Evolutionary conservation across 306 rosid species (phyloP), one percentile per base, ranked within the genome.

Genomic region (Lotus japonicus): DNA sequence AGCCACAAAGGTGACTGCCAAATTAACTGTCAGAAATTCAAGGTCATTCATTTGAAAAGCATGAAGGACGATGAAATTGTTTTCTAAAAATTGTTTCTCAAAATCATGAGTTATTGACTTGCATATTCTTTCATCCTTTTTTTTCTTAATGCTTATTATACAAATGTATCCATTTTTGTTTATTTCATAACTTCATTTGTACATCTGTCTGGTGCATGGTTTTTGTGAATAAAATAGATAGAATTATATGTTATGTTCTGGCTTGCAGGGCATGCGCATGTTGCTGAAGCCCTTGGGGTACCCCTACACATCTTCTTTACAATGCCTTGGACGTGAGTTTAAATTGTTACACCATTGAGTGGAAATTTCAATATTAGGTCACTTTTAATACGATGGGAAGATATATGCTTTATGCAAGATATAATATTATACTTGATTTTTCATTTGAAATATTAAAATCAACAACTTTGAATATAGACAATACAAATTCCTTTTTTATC

Each of bases 251-350:
- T 43, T 58, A 56, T 63, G 53, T 49, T 83, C 18, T 71, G 81
- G 60, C 26, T 74, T 81, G 80, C 83, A 91, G 97, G 97, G 55
- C 96, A 91, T 59, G 68, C 80, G 39, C 94, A 91, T 70, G 83
- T 91, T 78, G 97, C 97, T 16, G 97, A 91, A 80, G 95, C 97
- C 79, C 91, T 91, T 51, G 85, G 88, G 60, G 94, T 91, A 53
- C 97, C 97, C 56, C 84, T 91, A 55, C 96, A 88, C 83, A 86
- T 91, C 66, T 88, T 88, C 85, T 91, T 91, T 87, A 91, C 97
- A 45, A 91, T 91, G 97, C 97, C 97, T 59, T 91, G 97, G 97
- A 91, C 96, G 97, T 88, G 74, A 88, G 97, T 84, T 76, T 54
- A 15, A 38, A 55, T 59, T 64, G 11, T 57, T 63, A 28, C 46